A percentile compares a stretch with the other conserved stretches of the same genome.
phyloP scores from a whole-genome alignment of 371 early-diverging fungal genomes.

The Syncephalastrum racemosum region DNA sequence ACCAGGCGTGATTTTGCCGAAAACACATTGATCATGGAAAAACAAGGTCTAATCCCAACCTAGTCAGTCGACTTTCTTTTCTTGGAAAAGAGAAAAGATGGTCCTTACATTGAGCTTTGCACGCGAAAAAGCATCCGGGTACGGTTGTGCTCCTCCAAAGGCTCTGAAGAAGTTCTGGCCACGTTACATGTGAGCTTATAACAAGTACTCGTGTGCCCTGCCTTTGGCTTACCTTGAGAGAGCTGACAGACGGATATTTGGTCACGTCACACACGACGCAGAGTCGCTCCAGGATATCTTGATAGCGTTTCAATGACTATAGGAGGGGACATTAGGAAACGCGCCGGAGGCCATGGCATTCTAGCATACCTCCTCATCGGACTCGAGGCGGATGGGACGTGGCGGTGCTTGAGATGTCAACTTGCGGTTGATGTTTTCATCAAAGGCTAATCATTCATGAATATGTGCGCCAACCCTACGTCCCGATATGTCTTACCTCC shows the following conservation, averaged over 20 bases:
- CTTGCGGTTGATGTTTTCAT: constrained; percentile 68
- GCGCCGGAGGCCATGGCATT: neutral
- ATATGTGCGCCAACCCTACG: neutral
- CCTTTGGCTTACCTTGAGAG: constrained; percentile 43
- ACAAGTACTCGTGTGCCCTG: too few relatives aligned
- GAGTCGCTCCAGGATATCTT: constrained; percentile 21
- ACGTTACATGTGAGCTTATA: too few relatives aligned
- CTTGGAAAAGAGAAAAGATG: neutral
- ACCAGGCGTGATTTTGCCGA: constrained; percentile 27
- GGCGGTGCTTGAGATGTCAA: constrained; percentile 70
- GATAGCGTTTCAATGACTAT: constrained; percentile 24
- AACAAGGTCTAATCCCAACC: constrained; percentile 19
- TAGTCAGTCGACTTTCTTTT: neutral
- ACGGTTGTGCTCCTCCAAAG: constrained; percentile 48
- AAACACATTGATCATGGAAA: constrained; percentile 33
- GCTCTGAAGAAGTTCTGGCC: constrained; percentile 41
- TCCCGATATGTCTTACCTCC: constrained; percentile 20
- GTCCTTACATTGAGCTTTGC: constrained; percentile 47
- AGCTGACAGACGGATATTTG: constrained; percentile 36
- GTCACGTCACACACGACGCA: constrained; percentile 29
- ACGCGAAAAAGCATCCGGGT: constrained; percentile 57
- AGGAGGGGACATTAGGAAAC: neutral
- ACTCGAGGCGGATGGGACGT: constrained; percentile 58
- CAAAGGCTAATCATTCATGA: constrained; percentile 47
- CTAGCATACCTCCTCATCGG: constrained; percentile 40